A percentile compares a stretch with the other conserved stretches of the same genome.
phyloP scores from a whole-genome alignment of 176 grass and related monocot genomes.

The Paspalum vaginatum region DNA sequence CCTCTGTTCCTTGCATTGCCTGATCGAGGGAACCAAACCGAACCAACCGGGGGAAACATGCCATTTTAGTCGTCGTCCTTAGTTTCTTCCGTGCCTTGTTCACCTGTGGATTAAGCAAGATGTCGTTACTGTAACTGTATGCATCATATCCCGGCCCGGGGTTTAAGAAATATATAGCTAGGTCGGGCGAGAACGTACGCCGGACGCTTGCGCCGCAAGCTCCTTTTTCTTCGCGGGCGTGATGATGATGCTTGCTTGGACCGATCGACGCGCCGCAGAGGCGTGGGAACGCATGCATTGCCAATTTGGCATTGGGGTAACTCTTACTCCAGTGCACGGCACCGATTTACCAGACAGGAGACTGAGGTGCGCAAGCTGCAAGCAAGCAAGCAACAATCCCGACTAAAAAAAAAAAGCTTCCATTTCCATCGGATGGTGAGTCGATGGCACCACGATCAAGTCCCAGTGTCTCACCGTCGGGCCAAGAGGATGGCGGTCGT shows the following conservation, averaged over 20 bases:
- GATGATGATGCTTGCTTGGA: constrained; percentile 25
- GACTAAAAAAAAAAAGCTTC: background rate
- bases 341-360: background rate
- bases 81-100: constrained; percentile 1
- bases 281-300: constrained; percentile 26
- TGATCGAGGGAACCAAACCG: background rate
- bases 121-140: background rate
- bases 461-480: background rate
- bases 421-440: background rate
- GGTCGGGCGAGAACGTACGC: background rate
- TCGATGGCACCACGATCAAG: background rate
- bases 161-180: background rate
- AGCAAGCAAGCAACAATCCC: background rate
- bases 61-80: background rate
- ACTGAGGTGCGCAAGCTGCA: background rate
- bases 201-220: constrained; percentile 32
- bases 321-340: constrained; percentile 29
- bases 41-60: background rate
- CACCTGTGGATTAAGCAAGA: constrained; percentile 18
- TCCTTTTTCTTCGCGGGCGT: background rate
- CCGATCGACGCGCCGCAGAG: background rate
- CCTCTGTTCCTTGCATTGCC: background rate
- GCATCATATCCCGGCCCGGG: background rate
- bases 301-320: constrained; percentile 6
- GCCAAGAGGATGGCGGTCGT: background rate